Evolutionary conservation across 352 stramenopile genomes (phyloP).

Genomic region (Pythium rishiriense): DNA sequence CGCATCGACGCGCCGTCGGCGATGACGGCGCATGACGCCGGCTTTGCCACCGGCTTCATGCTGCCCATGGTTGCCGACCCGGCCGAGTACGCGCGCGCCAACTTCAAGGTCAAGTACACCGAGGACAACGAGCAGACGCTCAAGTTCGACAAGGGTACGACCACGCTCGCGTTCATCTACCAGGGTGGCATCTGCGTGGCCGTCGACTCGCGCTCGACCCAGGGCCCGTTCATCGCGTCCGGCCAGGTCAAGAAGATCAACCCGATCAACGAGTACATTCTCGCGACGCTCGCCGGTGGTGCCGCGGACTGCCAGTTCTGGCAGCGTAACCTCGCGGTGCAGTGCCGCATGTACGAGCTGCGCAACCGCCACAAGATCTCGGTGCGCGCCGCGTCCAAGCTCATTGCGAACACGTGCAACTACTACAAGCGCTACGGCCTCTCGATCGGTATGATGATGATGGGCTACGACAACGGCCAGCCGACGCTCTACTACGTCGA

Average conservation of each 20-base stretch:
- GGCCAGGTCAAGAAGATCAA: constrained; percentile 99
- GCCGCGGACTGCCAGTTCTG: constrained; percentile 99
- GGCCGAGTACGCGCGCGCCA: constrained; percentile 93
- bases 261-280: constrained; percentile 99
- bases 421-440: constrained; percentile 93
- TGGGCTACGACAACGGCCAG: constrained; percentile 98
- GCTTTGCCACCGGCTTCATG: constrained; percentile 57
- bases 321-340: constrained; percentile 98
- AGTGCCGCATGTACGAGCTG: constrained; percentile 97
- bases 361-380: constrained; percentile 99
- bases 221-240: constrained; percentile 98
- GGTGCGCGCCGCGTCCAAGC: constrained; percentile 97
- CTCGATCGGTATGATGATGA: constrained; percentile 99
- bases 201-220: constrained; percentile 99
- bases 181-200: constrained; percentile 97
- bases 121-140: constrained; percentile 95
- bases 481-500: constrained; percentile 99
- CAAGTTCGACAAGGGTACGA: constrained; percentile 99
- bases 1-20: constrained; percentile 24
- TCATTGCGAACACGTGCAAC: constrained; percentile 99
- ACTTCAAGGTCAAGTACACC: constrained; percentile 97
- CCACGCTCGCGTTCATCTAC: constrained; percentile 99
- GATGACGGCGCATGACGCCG: constrained; percentile 15
- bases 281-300: constrained; percentile 98
- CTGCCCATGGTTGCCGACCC: constrained; percentile 85